Evolutionary conservation across 2,329 filamentous ascomycete species (phyloP).

Genomic region (Aureobasidium subglaciale): DNA sequence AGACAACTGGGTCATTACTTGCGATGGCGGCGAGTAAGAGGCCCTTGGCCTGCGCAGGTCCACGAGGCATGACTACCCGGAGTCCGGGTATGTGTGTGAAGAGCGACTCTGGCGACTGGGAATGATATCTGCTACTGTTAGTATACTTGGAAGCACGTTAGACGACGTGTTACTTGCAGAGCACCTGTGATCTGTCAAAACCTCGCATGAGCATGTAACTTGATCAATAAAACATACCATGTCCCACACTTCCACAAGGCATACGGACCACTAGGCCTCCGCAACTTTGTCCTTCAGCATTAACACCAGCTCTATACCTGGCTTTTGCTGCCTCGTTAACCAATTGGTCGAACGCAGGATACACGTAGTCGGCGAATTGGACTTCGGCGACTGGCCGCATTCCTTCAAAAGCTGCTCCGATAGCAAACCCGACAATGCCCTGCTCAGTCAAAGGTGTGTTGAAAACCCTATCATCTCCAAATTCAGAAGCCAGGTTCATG

Average conservation of each 20-base stretch:
- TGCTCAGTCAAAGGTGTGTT: conserved; percentile 94
- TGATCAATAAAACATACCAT: conserved; percentile 62
- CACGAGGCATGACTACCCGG: conserved; percentile 77
- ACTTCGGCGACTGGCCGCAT: conserved; percentile 92
- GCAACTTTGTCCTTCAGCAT: conserved; percentile 34
- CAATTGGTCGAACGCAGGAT: conserved; percentile 86
- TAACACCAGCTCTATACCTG: conserved; percentile 63
- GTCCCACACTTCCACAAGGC: conserved; percentile 84
- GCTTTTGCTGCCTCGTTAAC: conserved; percentile 91
- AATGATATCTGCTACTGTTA: conserved; percentile 56
- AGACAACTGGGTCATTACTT: conserved; percentile 78
- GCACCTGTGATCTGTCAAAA: not conserved
- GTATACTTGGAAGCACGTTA: not conserved
- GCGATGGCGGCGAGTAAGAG: conserved; percentile 68
- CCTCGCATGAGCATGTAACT: not conserved
- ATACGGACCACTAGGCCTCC: conserved; percentile 83
- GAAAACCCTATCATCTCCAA: conserved; percentile 84
- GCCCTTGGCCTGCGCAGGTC: conserved; percentile 82
- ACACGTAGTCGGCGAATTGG: conserved; percentile 93
- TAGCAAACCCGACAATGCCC: conserved; percentile 87
- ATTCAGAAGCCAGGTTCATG: conserved; percentile 81
- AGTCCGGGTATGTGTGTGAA: conserved; percentile 85
- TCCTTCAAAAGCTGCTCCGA: conserved; percentile 82
- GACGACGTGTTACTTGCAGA: not conserved
- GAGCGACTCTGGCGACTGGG: conserved; percentile 79